Base-by-base conservation (phyloP, 257 asterid genomes). In the Primulina tabacum region DNA sequence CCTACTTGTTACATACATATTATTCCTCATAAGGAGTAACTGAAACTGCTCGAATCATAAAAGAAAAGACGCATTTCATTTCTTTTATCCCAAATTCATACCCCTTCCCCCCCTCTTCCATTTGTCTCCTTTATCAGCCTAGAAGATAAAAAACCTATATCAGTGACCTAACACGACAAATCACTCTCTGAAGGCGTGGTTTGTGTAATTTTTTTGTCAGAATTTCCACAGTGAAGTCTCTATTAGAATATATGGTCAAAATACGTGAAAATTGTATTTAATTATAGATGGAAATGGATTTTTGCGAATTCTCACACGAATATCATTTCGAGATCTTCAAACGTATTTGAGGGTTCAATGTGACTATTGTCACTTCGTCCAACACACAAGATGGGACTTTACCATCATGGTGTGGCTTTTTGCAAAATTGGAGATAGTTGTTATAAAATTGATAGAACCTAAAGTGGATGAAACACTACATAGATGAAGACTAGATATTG, bases 181-280 rank as follows among this genome's bases (percentile, higher is more conserved):
- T 14, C 0, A 38, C 50, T 38, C 50, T 38, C 50, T 9, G 50
- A 35, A 0, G 4, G 4, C 6, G n/a, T 62, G 50, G 50, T 29
- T 6, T 29, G 32, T 64, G 17, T 18, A 33, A 17, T 63, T 18
- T 64, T 64, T 64, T 35, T 7, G 9, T 64, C 30, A n/a, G n/a
- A 35, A 64, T 64, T 32, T 64, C 68, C 30, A 64, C 33, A 20
- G 32, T 37, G 20, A 34, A 18, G 68, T 64, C 68, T 37, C 56
- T 64, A 63, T 34, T 63, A 32, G 55, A 34, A 34, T 63, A 53
- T 63, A 55, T 29, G 68, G 33, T 30, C 33, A 4, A 35, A 35
- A 35, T 35, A 30, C 2, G 3, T 8, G 10, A 35, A 35, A 7
- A 35, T 9, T 35, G 9, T 35, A 7, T 35, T 35, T 2, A 7